These are phyloP conservation scores for Diaporthe capsici DNA, from an alignment of 2,329 filamentous ascomycete genomes.

Conservation along the genomic window DNA sequence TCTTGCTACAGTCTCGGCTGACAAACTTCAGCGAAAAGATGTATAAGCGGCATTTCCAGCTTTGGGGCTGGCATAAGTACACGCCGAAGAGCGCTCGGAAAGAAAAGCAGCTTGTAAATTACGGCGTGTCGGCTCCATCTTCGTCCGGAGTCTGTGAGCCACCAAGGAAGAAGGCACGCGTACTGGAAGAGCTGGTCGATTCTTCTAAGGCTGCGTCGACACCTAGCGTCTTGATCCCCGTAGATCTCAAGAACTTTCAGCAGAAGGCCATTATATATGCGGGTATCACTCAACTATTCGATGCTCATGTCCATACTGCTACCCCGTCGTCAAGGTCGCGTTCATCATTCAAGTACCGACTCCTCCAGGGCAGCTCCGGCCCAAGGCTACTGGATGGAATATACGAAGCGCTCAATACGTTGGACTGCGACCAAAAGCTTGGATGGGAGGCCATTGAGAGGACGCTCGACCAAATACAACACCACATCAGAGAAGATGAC, in stretches of 20 bases:
- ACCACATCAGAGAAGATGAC: conserved; percentile 7
- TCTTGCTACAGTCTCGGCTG: not conserved
- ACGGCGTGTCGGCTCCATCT: not conserved
- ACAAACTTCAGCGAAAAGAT: conserved; percentile 7
- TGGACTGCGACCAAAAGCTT: not conserved
- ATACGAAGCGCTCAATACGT: not conserved
- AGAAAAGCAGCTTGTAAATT: not conserved
- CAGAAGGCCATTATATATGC: not conserved
- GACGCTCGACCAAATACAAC: not conserved
- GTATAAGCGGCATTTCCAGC: conserved; percentile 3
- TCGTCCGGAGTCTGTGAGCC: not conserved
- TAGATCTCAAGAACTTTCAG: not conserved
- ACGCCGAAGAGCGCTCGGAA: not conserved
- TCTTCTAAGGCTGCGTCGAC: not conserved
- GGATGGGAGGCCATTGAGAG: not conserved
- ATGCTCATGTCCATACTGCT: not conserved
- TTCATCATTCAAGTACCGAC: not conserved
- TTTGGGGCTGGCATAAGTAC: conserved; percentile 15
- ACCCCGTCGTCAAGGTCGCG: not conserved
- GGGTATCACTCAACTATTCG: not conserved
- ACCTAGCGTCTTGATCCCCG: not conserved
- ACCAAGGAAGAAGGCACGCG: not conserved
- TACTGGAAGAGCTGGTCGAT: not conserved
- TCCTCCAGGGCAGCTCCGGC: not conserved
- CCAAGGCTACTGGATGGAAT: not conserved